These are phyloP conservation scores for Furculomyces boomerangus DNA, from an alignment of 371 early-diverging fungal genomes.

Conservation along the genomic window DNA sequence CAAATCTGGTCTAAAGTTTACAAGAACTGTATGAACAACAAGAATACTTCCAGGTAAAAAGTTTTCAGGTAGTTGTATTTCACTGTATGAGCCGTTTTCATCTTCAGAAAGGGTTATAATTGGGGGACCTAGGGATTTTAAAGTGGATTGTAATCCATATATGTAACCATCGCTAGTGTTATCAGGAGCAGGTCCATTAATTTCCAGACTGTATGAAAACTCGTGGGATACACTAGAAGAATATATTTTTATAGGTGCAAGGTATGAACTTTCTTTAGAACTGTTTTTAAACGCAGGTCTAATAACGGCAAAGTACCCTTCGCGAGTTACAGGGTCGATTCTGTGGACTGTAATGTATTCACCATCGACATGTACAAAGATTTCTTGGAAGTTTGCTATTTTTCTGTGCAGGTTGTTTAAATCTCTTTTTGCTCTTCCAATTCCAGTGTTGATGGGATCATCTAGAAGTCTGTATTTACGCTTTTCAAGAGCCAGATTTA, in stretches of 20 bases:
- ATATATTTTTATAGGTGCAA: constrained; percentile 42
- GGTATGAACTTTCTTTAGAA: constrained; percentile 10
- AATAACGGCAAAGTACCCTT: constrained; percentile 79
- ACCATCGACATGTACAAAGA: constrained; percentile 86
- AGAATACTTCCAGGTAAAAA: constrained; percentile 56
- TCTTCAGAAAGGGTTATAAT: constrained; percentile 25
- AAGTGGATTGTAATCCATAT: constrained; percentile 32
- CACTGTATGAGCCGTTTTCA: constrained; percentile 33
- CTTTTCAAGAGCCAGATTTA: constrained; percentile 75
- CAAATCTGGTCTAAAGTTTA: constrained; percentile 16
- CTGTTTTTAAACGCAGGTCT: constrained; percentile 60
- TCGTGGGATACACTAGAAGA: constrained; percentile 32
- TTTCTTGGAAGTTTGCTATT: constrained; percentile 67
- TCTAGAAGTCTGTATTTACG: constrained; percentile 42
- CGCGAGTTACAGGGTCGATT: constrained; percentile 70
- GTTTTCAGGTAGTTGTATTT: constrained; percentile 33
- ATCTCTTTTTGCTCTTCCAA: constrained; percentile 48
- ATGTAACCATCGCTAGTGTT: constrained; percentile 13
- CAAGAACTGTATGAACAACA: constrained; percentile 38
- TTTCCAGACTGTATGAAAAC: constrained; percentile 28
- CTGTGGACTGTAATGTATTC: constrained; percentile 83
- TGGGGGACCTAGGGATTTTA: constrained; percentile 32
- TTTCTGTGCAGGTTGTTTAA: constrained; percentile 57
- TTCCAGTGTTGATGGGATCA: constrained; percentile 32
- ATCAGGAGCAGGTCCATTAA: constrained; percentile 7